phyloP scores from a whole-genome alignment of 2,329 filamentous ascomycete species.

The Colletotrichum sp. region DNA sequence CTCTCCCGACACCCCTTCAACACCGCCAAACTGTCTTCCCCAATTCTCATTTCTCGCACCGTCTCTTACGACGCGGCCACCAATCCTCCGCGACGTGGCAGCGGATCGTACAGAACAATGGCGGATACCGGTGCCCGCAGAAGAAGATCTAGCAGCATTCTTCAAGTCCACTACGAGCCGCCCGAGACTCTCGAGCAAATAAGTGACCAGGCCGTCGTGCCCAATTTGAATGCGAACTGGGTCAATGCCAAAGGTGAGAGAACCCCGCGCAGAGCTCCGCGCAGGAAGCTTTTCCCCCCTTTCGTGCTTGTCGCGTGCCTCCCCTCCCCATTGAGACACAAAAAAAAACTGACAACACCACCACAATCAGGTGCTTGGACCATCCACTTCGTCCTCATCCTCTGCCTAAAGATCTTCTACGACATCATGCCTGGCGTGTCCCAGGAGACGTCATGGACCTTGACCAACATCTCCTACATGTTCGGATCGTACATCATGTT shows the following conservation, averaged over 20 bases:
- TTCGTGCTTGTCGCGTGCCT: not conserved
- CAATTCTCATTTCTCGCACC: constrained; percentile 84
- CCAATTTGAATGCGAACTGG: constrained; percentile 98
- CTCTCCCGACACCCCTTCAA: constrained; percentile 47
- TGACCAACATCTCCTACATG: constrained; percentile 99
- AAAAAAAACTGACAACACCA: not conserved
- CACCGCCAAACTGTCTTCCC: constrained; percentile 96
- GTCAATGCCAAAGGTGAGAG: constrained; percentile 95
- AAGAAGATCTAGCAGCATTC: constrained; percentile 94
- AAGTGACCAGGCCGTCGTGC: constrained; percentile 92
- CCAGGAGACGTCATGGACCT: constrained; percentile 97
- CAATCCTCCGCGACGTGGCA: constrained; percentile 69
- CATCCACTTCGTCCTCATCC: constrained; percentile 93
- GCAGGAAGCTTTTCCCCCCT: not conserved
- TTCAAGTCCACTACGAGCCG: constrained; percentile 92
- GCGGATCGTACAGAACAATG: constrained; percentile 62
- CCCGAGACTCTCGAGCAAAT: constrained; percentile 96
- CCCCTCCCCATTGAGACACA: not conserved
- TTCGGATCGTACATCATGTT: constrained; percentile 99
- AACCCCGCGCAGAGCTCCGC: not conserved
- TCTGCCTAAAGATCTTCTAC: constrained; percentile 92
- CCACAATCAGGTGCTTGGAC: constrained; percentile 83
- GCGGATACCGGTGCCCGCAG: constrained; percentile 74
- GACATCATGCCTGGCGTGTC: constrained; percentile 96
- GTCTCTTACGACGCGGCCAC: constrained; percentile 89